Conservation (phyloP, 192 early-diverging fungal species). For the Rhizophagus prolifer region DNA sequence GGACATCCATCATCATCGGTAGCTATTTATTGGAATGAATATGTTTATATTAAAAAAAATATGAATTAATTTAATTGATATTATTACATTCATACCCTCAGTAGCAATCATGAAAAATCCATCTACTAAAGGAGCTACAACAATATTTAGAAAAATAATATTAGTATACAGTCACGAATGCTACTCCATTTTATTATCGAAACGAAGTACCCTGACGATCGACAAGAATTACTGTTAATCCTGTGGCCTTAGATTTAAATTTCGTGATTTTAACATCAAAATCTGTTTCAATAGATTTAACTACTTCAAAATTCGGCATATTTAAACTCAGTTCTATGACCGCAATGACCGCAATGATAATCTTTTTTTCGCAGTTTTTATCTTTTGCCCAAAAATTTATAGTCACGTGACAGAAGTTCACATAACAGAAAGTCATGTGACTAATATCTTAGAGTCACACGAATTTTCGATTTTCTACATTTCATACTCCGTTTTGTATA, state of each 20-base stretch:
- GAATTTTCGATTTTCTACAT: no score
- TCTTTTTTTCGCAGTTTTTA: no score
- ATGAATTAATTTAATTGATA: not conserved
- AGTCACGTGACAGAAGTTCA: no score
- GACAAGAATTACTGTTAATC: constrained; percentile 52
- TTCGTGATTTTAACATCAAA: constrained; percentile 53
- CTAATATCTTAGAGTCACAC: no score
- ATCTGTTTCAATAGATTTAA: constrained; percentile 45
- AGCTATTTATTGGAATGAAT: constrained; percentile 33
- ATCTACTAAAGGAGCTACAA: constrained; percentile 54
- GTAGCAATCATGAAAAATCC: constrained; percentile 59
- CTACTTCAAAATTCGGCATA: constrained; percentile 40
- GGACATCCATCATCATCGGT: constrained; percentile 61
- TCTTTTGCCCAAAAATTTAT: no score
- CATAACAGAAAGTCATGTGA: no score
- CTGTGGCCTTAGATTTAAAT: constrained; percentile 48
- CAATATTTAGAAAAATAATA: not conserved
- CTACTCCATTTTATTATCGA: not conserved
- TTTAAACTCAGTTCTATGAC: no score
- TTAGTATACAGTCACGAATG: not conserved
- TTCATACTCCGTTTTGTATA: no score
- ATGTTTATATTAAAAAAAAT: not conserved
- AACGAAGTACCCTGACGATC: constrained; percentile 49
- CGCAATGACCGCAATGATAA: no score
- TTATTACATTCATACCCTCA: constrained; percentile 45